Evolutionary conservation across 1,139 yeast species (phyloP).

Genomic region (Magnusiomyces magnusii): DNA sequence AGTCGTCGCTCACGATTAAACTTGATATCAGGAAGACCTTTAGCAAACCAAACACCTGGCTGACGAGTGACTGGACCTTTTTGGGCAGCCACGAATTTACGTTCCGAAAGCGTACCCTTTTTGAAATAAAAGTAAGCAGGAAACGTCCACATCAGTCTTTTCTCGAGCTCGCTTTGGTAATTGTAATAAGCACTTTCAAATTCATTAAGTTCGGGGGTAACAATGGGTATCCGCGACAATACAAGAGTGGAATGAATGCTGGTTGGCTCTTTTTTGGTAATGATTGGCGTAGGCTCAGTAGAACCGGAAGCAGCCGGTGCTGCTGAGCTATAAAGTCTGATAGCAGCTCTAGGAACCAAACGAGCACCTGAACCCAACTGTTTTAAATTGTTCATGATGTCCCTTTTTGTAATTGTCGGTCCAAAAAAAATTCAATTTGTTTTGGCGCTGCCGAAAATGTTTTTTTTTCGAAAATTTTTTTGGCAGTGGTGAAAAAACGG

Average conservation of each 20-base stretch:
- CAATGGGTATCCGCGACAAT: conserved; percentile 73
- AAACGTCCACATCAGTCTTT: conserved; percentile 94
- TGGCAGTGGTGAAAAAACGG: too few relatives aligned
- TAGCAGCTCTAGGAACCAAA: conserved; percentile 3
- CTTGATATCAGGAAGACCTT: conserved; percentile 78
- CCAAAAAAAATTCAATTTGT: too few relatives aligned
- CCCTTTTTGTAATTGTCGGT: background rate
- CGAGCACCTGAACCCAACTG: background rate
- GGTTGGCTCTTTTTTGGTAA: conserved; percentile 1
- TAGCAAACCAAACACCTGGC: conserved; percentile 69
- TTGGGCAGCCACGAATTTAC: conserved; percentile 69
- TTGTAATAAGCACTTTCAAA: conserved; percentile 71
- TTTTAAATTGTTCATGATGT: background rate
- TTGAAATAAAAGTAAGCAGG: conserved; percentile 91
- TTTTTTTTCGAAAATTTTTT: too few relatives aligned
- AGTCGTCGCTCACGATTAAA: conserved; percentile 83
- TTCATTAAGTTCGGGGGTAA: conserved; percentile 65
- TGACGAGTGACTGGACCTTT: conserved; percentile 64
- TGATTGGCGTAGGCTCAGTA: too few relatives aligned
- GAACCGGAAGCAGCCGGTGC: too few relatives aligned
- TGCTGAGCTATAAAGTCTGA: conserved; percentile 14
- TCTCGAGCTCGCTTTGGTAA: conserved; percentile 81
- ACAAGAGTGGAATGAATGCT: conserved; percentile 40
- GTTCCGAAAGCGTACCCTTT: conserved; percentile 83
- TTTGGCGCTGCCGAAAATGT: too few relatives aligned